A percentile compares a stretch with the other conserved stretches of the same genome.
Conservation (phyloP, 2,329 filamentous ascomycete genomes). For the Sarocladium strictum region DNA sequence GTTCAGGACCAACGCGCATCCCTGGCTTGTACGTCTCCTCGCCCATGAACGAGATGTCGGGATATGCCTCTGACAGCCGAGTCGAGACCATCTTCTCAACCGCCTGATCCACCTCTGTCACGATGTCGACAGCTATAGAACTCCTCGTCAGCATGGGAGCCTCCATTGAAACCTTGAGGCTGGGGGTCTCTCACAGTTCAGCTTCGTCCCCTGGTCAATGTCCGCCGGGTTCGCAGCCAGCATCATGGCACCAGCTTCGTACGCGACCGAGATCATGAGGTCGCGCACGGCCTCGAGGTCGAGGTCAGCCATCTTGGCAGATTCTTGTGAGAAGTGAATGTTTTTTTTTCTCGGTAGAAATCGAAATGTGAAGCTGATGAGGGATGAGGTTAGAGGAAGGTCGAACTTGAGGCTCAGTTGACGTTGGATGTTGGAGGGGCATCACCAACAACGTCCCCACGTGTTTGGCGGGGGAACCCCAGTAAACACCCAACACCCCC, state of each 20-base stretch:
- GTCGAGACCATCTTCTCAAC: conserved; percentile 57
- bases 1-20: conserved; percentile 52
- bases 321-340: not conserved
- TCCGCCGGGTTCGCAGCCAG: conserved; percentile 53
- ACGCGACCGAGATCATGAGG: conserved; percentile 52
- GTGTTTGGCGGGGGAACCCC: not conserved
- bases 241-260: conserved; percentile 61
- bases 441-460: not conserved
- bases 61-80: conserved; percentile 46
- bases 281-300: conserved; percentile 58
- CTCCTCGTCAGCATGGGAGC: too few species aligned
- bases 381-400: not conserved
- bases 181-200: conserved; percentile 60
- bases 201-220: conserved; percentile 53
- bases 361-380: not conserved
- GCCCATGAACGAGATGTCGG: conserved; percentile 59
- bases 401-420: not conserved
- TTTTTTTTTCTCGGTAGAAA: not conserved
- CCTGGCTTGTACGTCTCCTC: conserved; percentile 73
- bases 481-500: too few species aligned
- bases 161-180: too few species aligned
- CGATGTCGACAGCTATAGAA: conserved; percentile 55
- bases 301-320: conserved; percentile 48
- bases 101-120: conserved; percentile 61
- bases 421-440: not conserved